Percentiles rank a stretch among this genome's conserved stretches.
Conservation (phyloP, 805 yeast species). For the Saccharomycopsis sp. region DNA sequence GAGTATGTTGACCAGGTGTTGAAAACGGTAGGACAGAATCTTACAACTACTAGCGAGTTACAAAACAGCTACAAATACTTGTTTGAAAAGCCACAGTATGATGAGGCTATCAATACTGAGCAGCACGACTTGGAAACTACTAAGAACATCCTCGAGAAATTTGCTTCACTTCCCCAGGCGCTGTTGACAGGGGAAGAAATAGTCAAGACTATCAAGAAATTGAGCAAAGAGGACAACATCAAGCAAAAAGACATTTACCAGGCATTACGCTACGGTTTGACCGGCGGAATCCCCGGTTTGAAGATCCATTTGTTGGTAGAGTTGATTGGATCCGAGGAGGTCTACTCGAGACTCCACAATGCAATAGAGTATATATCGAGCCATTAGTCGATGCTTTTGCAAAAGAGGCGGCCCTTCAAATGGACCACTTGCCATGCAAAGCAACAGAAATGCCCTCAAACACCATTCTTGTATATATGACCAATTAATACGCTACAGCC, state of each 20-base stretch:
- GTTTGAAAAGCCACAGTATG: constrained; percentile 32
- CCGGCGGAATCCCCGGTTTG: constrained; percentile 66
- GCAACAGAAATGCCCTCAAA: too few relatives aligned
- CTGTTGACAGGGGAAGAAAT: constrained; percentile 19
- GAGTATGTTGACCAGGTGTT: constrained; percentile 34
- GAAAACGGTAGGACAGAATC: constrained; percentile 37
- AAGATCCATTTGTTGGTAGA: constrained; percentile 52
- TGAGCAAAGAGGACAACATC: constrained; percentile 8
- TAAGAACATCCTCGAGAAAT: neutral
- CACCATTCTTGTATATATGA: too few relatives aligned
- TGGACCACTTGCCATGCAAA: too few relatives aligned
- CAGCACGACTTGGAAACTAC: neutral
- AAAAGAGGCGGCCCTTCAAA: too few relatives aligned
- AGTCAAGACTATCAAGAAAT: constrained; percentile 1
- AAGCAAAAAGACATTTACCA: constrained; percentile 44
- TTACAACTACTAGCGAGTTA: constrained; percentile 46
- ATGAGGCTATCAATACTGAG: constrained; percentile 15
- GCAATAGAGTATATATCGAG: constrained; percentile 22
- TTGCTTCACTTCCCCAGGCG: neutral
- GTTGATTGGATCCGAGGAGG: constrained; percentile 44
- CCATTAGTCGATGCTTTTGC: too few relatives aligned
- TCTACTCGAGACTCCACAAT: constrained; percentile 24
- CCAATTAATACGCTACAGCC: too few relatives aligned
- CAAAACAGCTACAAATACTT: constrained; percentile 38
- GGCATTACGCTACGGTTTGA: constrained; percentile 56